A percentile compares a stretch with the other conserved stretches of the same genome.
These are phyloP conservation scores for Ophiostoma pallidulum DNA, from an alignment of 2,329 filamentous ascomycete genomes.

Conservation along the genomic window DNA sequence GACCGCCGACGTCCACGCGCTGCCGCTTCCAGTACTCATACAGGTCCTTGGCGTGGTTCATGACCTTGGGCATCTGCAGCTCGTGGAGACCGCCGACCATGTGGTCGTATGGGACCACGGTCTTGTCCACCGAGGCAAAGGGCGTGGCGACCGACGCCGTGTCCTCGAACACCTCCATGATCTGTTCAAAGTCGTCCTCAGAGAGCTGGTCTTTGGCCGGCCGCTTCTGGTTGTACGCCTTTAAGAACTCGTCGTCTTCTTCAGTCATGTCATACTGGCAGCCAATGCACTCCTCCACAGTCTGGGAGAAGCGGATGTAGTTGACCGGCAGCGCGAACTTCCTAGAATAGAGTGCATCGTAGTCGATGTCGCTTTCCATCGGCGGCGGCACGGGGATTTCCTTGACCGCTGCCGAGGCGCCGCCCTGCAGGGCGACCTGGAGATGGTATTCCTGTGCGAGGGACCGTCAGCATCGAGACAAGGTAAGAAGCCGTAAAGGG, in stretches of 20 bases:
- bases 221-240: slow-evolving; percentile 71
- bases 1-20: slow-evolving; percentile 56
- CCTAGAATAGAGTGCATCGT: slow-evolving; percentile 78
- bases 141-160: slow-evolving; percentile 76
- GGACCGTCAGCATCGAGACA: slow-evolving; percentile 23
- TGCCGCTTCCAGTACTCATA: slow-evolving; percentile 84
- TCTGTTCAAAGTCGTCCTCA: slow-evolving; percentile 85
- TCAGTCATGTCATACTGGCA: slow-evolving; percentile 90
- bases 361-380: slow-evolving; percentile 58
- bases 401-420: slow-evolving; percentile 46
- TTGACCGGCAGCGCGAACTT: slow-evolving; percentile 76
- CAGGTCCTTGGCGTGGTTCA: slow-evolving; percentile 60
- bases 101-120: slow-evolving; percentile 66
- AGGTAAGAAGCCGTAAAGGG: neutral
- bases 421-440: slow-evolving; percentile 62
- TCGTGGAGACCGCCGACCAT: slow-evolving; percentile 60
- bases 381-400: slow-evolving; percentile 59
- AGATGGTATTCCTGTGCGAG: slow-evolving; percentile 78
- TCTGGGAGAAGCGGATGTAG: slow-evolving; percentile 96
- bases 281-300: slow-evolving; percentile 88
- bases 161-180: slow-evolving; percentile 92
- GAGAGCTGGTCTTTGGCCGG: slow-evolving; percentile 57
- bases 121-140: slow-evolving; percentile 82
- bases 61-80: slow-evolving; percentile 38
- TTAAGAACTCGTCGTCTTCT: slow-evolving; percentile 80